Evolutionary conservation across 2,329 filamentous ascomycete species (phyloP).

Genomic region (Seiridium unicorne): DNA sequence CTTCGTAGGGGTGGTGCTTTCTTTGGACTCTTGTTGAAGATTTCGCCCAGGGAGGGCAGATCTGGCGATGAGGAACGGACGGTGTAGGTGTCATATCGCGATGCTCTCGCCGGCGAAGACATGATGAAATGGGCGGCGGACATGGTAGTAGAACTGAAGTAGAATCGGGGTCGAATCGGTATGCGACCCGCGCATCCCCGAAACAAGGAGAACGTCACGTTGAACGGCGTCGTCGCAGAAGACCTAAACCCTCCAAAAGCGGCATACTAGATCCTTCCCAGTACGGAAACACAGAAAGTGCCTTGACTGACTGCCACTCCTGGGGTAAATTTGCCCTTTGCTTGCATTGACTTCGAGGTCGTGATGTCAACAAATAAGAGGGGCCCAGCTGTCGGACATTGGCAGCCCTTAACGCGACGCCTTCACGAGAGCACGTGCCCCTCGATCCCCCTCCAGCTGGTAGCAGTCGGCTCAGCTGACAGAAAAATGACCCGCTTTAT

Average conservation of each 20-base stretch:
- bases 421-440: not conserved
- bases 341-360: too few relatives aligned
- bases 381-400: not conserved
- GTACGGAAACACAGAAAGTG: too few relatives aligned
- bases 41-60: conserved; percentile 50
- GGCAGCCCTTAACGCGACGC: not conserved
- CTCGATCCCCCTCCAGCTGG: not conserved
- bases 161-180: conserved; percentile 23
- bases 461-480: not conserved
- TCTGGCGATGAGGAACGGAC: conserved; percentile 51
- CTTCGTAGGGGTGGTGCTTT: conserved; percentile 29
- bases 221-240: not conserved
- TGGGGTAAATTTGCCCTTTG: too few relatives aligned
- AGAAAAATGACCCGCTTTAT: too few relatives aligned
- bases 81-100: conserved; percentile 22
- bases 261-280: too few relatives aligned
- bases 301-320: too few relatives aligned
- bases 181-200: conserved; percentile 48
- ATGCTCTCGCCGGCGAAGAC: conserved; percentile 26
- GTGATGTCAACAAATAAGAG: conserved; percentile 2
- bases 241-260: not conserved
- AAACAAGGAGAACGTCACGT: conserved; percentile 5
- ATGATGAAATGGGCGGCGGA: conserved; percentile 27
- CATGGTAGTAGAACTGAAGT: conserved; percentile 19
- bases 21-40: conserved; percentile 37